Base-by-base conservation (phyloP, 129 eudicot species). In the Logfia minima region DNA sequence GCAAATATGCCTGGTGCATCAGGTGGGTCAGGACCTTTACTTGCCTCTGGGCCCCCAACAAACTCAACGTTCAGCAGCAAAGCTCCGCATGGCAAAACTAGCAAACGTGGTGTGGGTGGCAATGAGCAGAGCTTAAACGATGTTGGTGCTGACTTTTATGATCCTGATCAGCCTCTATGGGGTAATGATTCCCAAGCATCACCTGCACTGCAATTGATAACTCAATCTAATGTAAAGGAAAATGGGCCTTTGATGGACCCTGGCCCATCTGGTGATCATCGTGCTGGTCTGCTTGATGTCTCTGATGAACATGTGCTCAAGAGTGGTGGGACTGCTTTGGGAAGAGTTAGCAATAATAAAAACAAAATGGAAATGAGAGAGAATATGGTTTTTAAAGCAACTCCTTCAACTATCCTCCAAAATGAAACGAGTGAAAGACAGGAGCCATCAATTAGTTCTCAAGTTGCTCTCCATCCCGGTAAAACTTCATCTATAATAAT, bases 91-190 rank as follows among this genome's bases (percentile, higher is more conserved):
- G 84, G 9, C 71, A 78, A 83, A 69, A 75, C 48, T 29, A 68
- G 75, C 71, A 86, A 86, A 75, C 73, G 76, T 69, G 79, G 82
- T 68, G 66, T 71, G 66, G 82, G 74, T 37, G 82, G 80, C 68
- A 80, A 79, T 68, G 68, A 80, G 34, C 41, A 56, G 34, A 84
- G 84, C 53, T 70, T 82, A 78, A 87, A 82, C 31, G 72, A 68
- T 1, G 77, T 79, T 1, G 84, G 82, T 13, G 84, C 90, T 75
- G 98, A 93, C 82, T 81, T 93, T 29, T 93, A 93, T 83, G 96
- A 93, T 86, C 98, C 96, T 32, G 98, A 93, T 76, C 96, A 93
- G 81, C 98, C 98, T 81, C 76, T 89, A 69, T 93, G 93, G 96
- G 80, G 89, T 21, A 93, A 86, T 83, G 91, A 85, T 87, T 80